Percentiles rank a stretch among this genome's conserved stretches.
Conservation (phyloP, 345 rosid species). For the Gossypium ekmanianum region DNA sequence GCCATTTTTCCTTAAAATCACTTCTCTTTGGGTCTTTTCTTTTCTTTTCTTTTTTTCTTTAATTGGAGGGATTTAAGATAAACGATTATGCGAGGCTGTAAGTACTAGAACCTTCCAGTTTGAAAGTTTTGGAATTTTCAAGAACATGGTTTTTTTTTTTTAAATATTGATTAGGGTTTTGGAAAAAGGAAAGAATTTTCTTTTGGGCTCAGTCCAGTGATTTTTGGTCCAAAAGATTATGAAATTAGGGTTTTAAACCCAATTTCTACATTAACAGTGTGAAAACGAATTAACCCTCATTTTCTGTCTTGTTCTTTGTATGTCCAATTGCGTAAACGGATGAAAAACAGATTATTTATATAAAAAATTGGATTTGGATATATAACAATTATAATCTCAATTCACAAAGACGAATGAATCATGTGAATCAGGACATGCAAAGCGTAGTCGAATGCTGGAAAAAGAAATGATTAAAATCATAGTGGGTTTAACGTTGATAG, state of each 20-base stretch:
- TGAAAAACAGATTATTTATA: no score
- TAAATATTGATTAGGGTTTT: neutral
- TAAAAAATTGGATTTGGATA: no score
- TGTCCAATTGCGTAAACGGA: no score
- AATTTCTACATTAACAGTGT: neutral
- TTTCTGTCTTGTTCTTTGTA: neutral
- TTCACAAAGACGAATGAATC: no score
- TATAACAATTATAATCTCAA: no score
- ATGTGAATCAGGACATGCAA: no score
- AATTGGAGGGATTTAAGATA: neutral
- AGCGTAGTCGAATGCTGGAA: no score
- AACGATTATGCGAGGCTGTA: neutral
- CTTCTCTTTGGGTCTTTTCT: neutral
- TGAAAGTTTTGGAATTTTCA: neutral
- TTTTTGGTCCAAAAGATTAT: neutral
- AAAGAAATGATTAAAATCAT: no score
- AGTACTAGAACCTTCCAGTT: constrained; percentile 2
- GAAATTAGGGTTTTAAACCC: neutral
- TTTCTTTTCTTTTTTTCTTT: neutral
- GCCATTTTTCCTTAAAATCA: constrained; percentile 43
- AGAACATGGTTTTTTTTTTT: neutral
- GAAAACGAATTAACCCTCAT: neutral
- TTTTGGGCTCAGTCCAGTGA: neutral
- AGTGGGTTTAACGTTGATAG: no score
- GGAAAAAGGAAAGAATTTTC: neutral